These are phyloP conservation scores for Bryoerythrophyllum caledonicum DNA, from an alignment of 225 moss, liverwort and hornwort species.

Conservation along the genomic window DNA sequence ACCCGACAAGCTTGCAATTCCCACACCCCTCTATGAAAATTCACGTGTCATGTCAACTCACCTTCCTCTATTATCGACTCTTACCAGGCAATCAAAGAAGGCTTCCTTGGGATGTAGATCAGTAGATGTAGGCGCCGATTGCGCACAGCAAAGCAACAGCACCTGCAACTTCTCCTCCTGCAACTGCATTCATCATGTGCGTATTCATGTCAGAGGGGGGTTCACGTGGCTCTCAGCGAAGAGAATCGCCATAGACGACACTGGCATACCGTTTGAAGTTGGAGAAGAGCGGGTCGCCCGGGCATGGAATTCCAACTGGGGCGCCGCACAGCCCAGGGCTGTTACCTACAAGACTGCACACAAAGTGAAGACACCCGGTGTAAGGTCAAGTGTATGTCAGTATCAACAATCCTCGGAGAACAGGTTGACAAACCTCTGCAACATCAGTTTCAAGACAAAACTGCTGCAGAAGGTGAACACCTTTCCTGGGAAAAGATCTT, in stretches of 20 bases:
- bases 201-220: conserved; percentile 11
- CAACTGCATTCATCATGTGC: conserved; percentile 40
- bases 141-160: conserved; percentile 45
- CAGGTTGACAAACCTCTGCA: no score
- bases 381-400: conserved; percentile 12
- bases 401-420: no score
- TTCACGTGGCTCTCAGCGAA: not conserved
- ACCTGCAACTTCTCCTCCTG: conserved; percentile 65
- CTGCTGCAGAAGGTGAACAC: no score
- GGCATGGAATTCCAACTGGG: conserved; percentile 18
- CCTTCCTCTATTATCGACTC: not conserved
- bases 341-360: conserved; percentile 34
- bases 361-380: conserved; percentile 3
- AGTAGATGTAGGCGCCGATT: conserved; percentile 46
- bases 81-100: conserved; percentile 91
- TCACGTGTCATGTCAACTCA: not conserved
- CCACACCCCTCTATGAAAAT: no score
- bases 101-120: conserved; percentile 64
- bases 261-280: conserved; percentile 15
- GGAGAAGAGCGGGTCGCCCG: conserved; percentile 23
- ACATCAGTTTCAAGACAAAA: no score
- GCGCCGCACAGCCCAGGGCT: conserved; percentile 24
- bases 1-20: no score
- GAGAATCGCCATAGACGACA: not conserved
- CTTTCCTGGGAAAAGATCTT: not conserved